These are phyloP conservation scores for Paratinospora sagittata DNA, from an alignment of 164 flowering plant species.

Conservation along the genomic window DNA sequence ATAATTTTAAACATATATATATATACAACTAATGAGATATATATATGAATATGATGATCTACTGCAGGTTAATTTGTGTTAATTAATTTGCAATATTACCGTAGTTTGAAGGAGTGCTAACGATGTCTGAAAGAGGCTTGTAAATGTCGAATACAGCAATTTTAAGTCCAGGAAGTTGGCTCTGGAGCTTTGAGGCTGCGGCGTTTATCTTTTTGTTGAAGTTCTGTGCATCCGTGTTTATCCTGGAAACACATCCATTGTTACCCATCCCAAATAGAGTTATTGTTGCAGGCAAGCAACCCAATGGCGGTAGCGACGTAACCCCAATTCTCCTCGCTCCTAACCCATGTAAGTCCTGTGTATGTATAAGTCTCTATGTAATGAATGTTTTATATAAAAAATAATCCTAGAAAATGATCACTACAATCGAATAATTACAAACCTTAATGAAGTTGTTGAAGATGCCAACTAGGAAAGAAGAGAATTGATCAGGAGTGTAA, in stretches of 20 bases:
- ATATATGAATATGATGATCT: no score
- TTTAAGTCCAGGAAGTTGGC: slow-evolving; percentile 53
- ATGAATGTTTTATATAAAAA: no score
- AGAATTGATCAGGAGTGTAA: slow-evolving; percentile 65
- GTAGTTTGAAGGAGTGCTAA: slow-evolving; percentile 44
- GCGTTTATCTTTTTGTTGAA: slow-evolving; percentile 66
- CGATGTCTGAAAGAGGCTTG: slow-evolving; percentile 55
- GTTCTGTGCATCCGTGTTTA: slow-evolving; percentile 58
- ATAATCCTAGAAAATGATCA: no score
- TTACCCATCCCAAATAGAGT: slow-evolving; percentile 58
- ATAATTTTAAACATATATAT: no score
- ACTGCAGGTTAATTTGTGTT: no score
- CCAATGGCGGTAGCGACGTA: slow-evolving; percentile 81
- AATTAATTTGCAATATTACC: slow-evolving; percentile 35
- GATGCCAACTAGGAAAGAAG: slow-evolving; percentile 38
- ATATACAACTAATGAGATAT: no score
- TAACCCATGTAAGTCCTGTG: slow-evolving; percentile 54
- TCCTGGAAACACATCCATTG: slow-evolving; percentile 49
- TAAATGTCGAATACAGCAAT: slow-evolving; percentile 73
- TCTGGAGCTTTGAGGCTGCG: slow-evolving; percentile 42
- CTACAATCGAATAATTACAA: background rate
- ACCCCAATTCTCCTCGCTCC: slow-evolving; percentile 89
- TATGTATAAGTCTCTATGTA: background rate
- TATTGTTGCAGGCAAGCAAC: slow-evolving; percentile 72
- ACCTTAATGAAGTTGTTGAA: slow-evolving; percentile 69